Conservation (phyloP, 495 filamentous ascomycete species). For the Glarea lozoyensis region DNA sequence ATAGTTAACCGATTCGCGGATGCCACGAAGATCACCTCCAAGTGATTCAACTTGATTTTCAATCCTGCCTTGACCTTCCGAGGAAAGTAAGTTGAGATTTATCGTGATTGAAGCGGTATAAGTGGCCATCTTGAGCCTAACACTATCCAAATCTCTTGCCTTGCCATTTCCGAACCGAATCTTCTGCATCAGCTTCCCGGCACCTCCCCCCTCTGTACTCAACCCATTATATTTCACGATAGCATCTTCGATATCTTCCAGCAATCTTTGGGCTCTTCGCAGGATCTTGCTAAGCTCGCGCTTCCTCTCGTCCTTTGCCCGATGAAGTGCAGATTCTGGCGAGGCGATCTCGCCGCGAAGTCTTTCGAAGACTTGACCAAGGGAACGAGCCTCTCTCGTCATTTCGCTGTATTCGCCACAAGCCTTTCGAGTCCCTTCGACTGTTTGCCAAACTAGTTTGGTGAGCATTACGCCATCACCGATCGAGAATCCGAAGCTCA, state of each 20-base stretch:
- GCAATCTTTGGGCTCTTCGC: background rate
- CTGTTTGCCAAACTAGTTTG: conserved; percentile 11
- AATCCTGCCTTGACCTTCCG: conserved; percentile 6
- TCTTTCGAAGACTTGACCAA: conserved; percentile 11
- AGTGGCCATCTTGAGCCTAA: conserved; percentile 5
- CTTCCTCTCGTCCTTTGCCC: background rate
- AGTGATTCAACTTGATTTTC: conserved; percentile 6
- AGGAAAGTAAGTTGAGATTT: conserved; percentile 5
- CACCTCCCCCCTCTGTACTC: conserved; percentile 1
- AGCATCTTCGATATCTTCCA: conserved; percentile 2
- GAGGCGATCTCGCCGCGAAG: conserved; percentile 9
- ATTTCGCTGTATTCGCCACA: conserved; percentile 19
- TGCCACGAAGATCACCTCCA: background rate
- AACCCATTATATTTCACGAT: conserved; percentile 11
- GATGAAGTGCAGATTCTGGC: conserved; percentile 7
- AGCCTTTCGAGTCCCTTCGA: conserved; percentile 12
- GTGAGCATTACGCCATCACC: conserved; percentile 14
- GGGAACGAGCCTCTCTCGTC: conserved; percentile 10
- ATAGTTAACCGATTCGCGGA: conserved; percentile 1
- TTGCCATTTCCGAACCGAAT: conserved; percentile 9
- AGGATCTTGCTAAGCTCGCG: conserved; percentile 1
- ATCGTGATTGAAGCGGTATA: conserved; percentile 6
- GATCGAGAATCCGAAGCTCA: conserved; percentile 19
- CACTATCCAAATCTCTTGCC: conserved; percentile 2
- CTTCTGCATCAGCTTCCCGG: conserved; percentile 5